Percentiles rank a stretch among this genome's conserved stretches.
Evolutionary conservation across 257 asterid species (phyloP).

Genomic region (Cruciata laevipes): DNA sequence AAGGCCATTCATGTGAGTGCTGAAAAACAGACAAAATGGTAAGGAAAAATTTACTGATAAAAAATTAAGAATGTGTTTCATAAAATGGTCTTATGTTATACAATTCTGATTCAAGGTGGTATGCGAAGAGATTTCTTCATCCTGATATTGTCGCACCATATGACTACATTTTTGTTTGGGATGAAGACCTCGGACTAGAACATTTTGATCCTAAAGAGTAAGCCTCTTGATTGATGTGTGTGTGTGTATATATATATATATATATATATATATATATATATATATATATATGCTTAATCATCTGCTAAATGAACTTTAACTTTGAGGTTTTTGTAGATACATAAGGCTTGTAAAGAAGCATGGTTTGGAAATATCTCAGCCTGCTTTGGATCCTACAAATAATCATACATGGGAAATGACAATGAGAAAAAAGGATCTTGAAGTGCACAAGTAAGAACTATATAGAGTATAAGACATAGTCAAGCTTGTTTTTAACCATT

Average conservation of each 20-base stretch:
- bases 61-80: too few species aligned
- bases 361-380: conserved; percentile 82
- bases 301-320: neutral
- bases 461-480: too few species aligned
- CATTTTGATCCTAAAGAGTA: conserved; percentile 76
- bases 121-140: conserved; percentile 78
- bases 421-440: conserved; percentile 37
- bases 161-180: conserved; percentile 80
- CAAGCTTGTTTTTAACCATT: neutral
- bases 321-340: conserved; percentile 35
- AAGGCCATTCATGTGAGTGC: conserved; percentile 33
- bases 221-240: conserved; percentile 10
- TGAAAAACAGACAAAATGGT: conserved; percentile 30
- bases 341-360: conserved; percentile 64
- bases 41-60: neutral
- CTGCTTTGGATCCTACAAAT: conserved; percentile 44
- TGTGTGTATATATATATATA: neutral
- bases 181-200: conserved; percentile 81
- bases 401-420: conserved; percentile 75
- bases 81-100: neutral
- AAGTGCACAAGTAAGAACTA: conserved; percentile 57
- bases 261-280: neutral
- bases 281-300: neutral
- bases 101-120: conserved; percentile 54
- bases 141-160: conserved; percentile 74